Evolutionary conservation across 169 alveolate species (phyloP), one percentile per base, ranked within the genome.

Genomic region (Cystoisospora suis): DNA sequence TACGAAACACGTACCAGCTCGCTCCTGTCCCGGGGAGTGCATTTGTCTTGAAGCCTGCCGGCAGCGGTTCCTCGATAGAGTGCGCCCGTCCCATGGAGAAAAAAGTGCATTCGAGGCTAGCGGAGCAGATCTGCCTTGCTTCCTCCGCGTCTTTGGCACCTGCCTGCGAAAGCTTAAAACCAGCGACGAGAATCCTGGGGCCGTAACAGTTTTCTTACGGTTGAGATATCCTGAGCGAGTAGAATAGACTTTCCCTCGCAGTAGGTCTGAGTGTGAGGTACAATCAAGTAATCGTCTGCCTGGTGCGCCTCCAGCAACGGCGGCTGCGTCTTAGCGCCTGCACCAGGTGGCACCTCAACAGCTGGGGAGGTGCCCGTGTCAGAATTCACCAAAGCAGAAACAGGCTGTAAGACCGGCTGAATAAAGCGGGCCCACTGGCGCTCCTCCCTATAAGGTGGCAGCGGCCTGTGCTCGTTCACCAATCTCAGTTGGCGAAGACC

Each of bases 251-350:
- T 72, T 38, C 83, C 83, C 32, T 72, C 83, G 56, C 83, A 72
- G 83, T 72, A 72, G 47, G 47, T 72, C 42, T 38, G 83, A 4
- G 83, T 72, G 83, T 72, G 83, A 46, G 83, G 83, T 40, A 72
- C 83, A 36, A 72, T 72, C 1, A 72, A 53, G 23, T 27, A 72
- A 38, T 72, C 83, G 0, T 72, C 53, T 2, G 77, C 77, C 42
- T 7, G 77, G 77, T 36, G 15, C 34, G 77, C 42, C 42, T 65
- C 44, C n/a, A n/a, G n/a, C n/a, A n/a, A 0, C 3, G n/a, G 42
- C 77, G 34, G n/a, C 77, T 4, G 77, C 77, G 42, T n/a, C 77
- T 23, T 65, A 36, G 3, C 40, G 23, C 45, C 77, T 6, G 77
- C 45, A 17, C 44, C 32, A 27, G 29, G 36, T 65, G 38, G 38